phyloP scores from a whole-genome alignment of 2,329 filamentous ascomycete genomes.

The Berkeleyomyces rouxiae region DNA sequence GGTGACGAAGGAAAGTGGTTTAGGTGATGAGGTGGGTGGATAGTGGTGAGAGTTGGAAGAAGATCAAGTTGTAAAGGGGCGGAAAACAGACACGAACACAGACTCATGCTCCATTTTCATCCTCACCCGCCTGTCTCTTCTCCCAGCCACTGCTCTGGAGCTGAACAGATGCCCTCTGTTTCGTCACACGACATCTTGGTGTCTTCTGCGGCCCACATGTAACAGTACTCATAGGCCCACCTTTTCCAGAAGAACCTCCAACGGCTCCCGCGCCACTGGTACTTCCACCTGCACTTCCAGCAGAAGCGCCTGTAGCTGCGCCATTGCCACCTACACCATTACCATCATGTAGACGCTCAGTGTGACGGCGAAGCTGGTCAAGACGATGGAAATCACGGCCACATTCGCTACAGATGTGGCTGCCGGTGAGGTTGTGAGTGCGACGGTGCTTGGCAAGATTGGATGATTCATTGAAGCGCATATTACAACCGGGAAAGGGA shows the following conservation, averaged over 20 bases:
- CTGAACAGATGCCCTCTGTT: background rate
- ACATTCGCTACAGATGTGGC: constrained; percentile 36
- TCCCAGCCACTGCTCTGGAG: background rate
- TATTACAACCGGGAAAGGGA: constrained; percentile 33
- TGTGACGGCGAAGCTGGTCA: constrained; percentile 43
- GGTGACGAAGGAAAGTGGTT: background rate
- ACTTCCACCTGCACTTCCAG: background rate
- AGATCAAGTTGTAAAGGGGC: too few species aligned
- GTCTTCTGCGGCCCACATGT: background rate
- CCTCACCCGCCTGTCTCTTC: background rate
- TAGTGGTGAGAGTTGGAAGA: background rate
- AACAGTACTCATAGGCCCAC: background rate
- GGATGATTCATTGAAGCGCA: constrained; percentile 46
- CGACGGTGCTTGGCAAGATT: constrained; percentile 50
- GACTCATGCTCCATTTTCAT: background rate
- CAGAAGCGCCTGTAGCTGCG: background rate
- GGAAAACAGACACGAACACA: background rate
- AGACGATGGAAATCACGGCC: constrained; percentile 40
- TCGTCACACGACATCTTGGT: background rate
- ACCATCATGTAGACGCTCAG: constrained; percentile 16
- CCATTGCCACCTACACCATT: background rate
- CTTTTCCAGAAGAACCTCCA: background rate
- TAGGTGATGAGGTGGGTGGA: too few species aligned
- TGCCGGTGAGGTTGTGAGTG: constrained; percentile 38
- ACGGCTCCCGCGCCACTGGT: background rate